These are phyloP conservation scores for Cyberlindnera mrakii DNA, from an alignment of 805 yeast genomes.

Conservation along the genomic window DNA sequence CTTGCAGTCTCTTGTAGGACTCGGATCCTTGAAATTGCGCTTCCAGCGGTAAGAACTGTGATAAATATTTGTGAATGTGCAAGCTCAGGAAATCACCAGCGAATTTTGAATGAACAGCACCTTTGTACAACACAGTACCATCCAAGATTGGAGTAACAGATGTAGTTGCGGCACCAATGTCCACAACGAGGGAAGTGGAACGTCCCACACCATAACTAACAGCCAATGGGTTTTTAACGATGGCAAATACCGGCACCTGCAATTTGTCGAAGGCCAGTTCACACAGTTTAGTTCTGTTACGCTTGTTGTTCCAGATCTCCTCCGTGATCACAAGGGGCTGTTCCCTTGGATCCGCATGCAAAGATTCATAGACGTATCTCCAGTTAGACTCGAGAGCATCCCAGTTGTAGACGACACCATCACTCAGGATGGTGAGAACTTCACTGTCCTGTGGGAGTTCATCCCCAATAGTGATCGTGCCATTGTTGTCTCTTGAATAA, in stretches of 20 bases:
- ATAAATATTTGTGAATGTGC: slow-evolving; percentile 48
- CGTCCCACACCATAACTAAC: slow-evolving; percentile 74
- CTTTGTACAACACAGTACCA: slow-evolving; percentile 64
- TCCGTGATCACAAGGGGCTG: slow-evolving; percentile 60
- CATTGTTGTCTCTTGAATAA: slow-evolving; percentile 34
- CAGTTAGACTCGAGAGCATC: slow-evolving; percentile 63
- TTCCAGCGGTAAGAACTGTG: slow-evolving; percentile 23
- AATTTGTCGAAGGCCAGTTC: slow-evolving; percentile 73
- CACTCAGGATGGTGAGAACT: slow-evolving; percentile 50
- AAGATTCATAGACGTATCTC: slow-evolving; percentile 53
- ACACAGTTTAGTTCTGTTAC: slow-evolving; percentile 49
- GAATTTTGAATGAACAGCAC: slow-evolving; percentile 58
- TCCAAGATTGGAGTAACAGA: slow-evolving; percentile 74
- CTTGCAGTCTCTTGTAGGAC: slow-evolving; percentile 33
- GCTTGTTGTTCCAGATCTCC: slow-evolving; percentile 63
- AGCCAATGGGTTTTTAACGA: slow-evolving; percentile 73
- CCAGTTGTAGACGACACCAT: slow-evolving; percentile 67
- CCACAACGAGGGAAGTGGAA: slow-evolving; percentile 73
- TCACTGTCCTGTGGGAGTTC: slow-evolving; percentile 18
- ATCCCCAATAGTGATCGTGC: slow-evolving; percentile 36
- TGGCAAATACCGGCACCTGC: slow-evolving; percentile 69
- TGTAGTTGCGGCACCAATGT: slow-evolving; percentile 65
- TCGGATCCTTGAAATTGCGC: slow-evolving; percentile 24
- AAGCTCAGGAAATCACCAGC: slow-evolving; percentile 83
- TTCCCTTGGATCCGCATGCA: slow-evolving; percentile 50